Conservation (phyloP, 2,329 filamentous ascomycete species). For the Zymoseptoria crescenta region DNA sequence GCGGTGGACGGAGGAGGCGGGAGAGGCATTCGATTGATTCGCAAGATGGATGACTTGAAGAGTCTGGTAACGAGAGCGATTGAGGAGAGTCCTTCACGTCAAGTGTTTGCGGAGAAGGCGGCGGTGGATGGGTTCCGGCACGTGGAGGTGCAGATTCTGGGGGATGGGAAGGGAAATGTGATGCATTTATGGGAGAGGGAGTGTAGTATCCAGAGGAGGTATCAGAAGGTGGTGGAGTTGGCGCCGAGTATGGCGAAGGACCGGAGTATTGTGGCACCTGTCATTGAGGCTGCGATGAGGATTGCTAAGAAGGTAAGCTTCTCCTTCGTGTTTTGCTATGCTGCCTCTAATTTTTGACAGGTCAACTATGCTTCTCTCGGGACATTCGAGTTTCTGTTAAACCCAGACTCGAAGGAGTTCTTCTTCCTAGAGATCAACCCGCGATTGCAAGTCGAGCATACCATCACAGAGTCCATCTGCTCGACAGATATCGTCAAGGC, state of each 20-base stretch:
- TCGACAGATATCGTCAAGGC: conserved; percentile 47
- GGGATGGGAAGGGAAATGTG: conserved; percentile 46
- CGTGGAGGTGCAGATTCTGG: conserved; percentile 54
- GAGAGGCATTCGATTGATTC: conserved; percentile 50
- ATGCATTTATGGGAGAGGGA: conserved; percentile 54
- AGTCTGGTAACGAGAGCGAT: conserved; percentile 44
- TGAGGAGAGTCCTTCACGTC: conserved; percentile 51
- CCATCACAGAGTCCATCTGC: conserved; percentile 51
- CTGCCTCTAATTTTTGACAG: conserved; percentile 17
- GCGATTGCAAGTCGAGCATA: conserved; percentile 55
- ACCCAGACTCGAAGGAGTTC: conserved; percentile 41
- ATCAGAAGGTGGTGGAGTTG: conserved; percentile 55
- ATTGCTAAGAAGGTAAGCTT: conserved; percentile 42
- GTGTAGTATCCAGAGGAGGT: conserved; percentile 52
- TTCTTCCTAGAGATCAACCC: conserved; percentile 57
- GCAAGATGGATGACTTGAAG: conserved; percentile 37
- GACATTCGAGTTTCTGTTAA: conserved; percentile 58
- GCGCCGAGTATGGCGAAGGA: conserved; percentile 47
- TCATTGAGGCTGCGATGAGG: conserved; percentile 47
- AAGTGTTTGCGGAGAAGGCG: conserved; percentile 55
- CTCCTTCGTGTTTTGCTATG: background rate
- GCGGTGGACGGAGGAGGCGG: conserved; percentile 58
- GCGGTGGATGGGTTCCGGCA: conserved; percentile 55
- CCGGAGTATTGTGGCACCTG: conserved; percentile 38
- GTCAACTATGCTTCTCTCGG: conserved; percentile 52